Evolutionary conservation across 306 rosid genomes (phyloP).

Genomic region (Rosa chinensis): DNA sequence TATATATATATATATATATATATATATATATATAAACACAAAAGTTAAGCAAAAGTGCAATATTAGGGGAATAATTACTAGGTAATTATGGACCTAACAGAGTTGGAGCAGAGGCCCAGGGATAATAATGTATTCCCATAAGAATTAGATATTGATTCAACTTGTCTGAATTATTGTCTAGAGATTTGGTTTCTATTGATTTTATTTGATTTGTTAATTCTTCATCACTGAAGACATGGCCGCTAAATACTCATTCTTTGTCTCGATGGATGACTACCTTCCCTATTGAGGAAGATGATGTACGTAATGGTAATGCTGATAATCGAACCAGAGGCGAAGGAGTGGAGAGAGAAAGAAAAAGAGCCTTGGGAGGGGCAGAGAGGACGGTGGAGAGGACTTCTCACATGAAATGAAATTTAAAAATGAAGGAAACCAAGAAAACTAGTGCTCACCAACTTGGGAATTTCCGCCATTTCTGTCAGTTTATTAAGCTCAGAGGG

Average conservation of each 20-base stretch:
- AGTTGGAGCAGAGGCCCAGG: background rate
- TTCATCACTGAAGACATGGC: background rate
- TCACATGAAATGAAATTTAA: slow-evolving; percentile 1
- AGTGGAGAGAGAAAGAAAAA: background rate
- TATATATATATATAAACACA: too few relatives aligned
- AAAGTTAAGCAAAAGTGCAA: too few relatives aligned
- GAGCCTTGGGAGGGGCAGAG: slow-evolving; percentile 27
- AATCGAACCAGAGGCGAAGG: background rate
- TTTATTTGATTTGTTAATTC: background rate
- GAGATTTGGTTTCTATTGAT: background rate
- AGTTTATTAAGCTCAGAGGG: slow-evolving; percentile 20
- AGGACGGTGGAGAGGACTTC: slow-evolving; percentile 35
- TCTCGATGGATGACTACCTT: background rate
- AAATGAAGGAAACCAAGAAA: slow-evolving; percentile 6
- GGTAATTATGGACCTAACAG: too few relatives aligned
- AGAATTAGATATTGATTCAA: background rate
- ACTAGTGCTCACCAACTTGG: slow-evolving; percentile 54
- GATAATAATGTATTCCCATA: background rate
- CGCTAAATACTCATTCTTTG: background rate
- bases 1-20: too few relatives aligned
- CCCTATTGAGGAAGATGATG: background rate
- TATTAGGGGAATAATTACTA: too few relatives aligned
- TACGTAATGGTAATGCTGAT: background rate
- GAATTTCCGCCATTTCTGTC: slow-evolving; percentile 48
- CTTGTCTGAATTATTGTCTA: slow-evolving; percentile 12